These are phyloP conservation scores for Penicillium sp. DNA, from an alignment of 2,329 filamentous ascomycete species.

Conservation along the genomic window DNA sequence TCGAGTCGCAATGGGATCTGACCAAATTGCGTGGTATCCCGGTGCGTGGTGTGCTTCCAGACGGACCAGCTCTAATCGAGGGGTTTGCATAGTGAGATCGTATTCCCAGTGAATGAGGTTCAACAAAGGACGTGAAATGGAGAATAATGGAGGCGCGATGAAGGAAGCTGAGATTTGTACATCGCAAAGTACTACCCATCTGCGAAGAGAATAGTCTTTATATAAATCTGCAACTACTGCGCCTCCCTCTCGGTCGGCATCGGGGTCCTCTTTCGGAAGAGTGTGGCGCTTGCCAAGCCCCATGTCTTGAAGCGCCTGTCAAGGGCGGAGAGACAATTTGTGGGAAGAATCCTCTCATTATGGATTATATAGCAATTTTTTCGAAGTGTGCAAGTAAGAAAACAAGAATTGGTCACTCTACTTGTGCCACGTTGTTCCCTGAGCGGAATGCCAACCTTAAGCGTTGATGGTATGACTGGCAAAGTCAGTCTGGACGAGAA, in stretches of 20 bases:
- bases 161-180: not conserved
- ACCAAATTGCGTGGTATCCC: conserved; percentile 20
- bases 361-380: no score
- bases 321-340: no score
- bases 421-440: no score
- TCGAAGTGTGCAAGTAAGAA: no score
- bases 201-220: not conserved
- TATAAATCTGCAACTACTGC: not conserved
- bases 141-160: not conserved
- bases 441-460: no score
- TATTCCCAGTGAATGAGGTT: not conserved
- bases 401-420: no score
- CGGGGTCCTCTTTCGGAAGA: not conserved
- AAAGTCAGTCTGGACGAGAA: no score
- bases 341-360: no score
- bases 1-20: conserved; percentile 17
- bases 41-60: conserved; percentile 11
- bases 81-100: conserved; percentile 1
- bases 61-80: conserved; percentile 15
- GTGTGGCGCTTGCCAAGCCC: not conserved
- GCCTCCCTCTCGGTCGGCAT: not conserved
- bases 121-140: not conserved
- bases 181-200: no score
- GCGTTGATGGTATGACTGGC: no score
- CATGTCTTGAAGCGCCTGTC: no score